Percentiles rank a stretch among this genome's conserved stretches.
Conservation (phyloP, 108 stramenopile species). For the Fragilaria crotonensis region DNA sequence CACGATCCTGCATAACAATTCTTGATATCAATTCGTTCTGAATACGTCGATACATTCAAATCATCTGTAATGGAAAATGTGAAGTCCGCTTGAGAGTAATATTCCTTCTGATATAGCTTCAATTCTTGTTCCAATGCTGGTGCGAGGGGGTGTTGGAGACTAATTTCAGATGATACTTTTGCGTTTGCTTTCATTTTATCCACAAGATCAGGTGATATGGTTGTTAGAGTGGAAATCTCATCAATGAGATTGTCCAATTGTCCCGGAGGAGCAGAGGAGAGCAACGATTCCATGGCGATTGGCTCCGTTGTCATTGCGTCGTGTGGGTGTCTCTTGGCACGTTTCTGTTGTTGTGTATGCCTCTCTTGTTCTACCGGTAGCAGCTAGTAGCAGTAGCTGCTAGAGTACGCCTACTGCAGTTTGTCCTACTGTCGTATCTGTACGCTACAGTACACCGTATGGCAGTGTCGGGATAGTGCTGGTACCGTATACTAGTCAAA, state of each 20-base stretch:
- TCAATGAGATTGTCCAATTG: background rate
- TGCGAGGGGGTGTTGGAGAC: background rate
- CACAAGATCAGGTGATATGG: background rate
- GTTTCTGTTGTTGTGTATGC: too few species aligned
- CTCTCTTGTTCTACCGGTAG: too few species aligned
- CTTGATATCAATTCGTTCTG: slow-evolving; percentile 38
- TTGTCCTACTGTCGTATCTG: too few species aligned
- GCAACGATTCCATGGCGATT: background rate
- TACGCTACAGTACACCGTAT: too few species aligned
- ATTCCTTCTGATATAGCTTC: background rate
- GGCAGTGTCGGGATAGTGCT: too few species aligned
- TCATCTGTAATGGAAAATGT: slow-evolving; percentile 1
- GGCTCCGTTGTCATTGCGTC: too few species aligned
- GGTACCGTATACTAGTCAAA: too few species aligned
- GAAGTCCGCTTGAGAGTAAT: background rate
- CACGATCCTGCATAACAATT: slow-evolving; percentile 45
- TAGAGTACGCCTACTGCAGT: too few species aligned
- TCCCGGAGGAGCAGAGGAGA: background rate
- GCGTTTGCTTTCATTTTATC: background rate
- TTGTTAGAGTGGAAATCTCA: background rate
- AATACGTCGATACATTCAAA: slow-evolving; percentile 14
- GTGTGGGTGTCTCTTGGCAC: too few species aligned
- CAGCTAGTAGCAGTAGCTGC: too few species aligned
- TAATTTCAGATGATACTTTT: background rate
- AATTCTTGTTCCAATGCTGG: background rate